Base-by-base conservation (phyloP, 495 filamentous ascomycete genomes). In the Aspergillus coremiiformis region DNA sequence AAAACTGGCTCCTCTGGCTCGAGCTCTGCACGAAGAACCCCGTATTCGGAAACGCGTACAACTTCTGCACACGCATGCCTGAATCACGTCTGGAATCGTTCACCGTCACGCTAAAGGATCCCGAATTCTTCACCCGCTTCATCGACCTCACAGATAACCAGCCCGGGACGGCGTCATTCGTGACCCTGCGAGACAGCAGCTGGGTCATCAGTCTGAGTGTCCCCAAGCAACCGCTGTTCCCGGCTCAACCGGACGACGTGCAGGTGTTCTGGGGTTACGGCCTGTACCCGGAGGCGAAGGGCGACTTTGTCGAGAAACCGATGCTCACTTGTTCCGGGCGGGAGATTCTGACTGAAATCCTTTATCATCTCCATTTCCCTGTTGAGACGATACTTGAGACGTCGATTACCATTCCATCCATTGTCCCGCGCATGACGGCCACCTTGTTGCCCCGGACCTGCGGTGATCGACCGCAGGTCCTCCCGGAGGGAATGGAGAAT, bases 181-280 rank as follows among this genome's bases (percentile, higher is more conserved):
- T 73, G 19, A 70, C 67, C 2, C 56, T 73, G 26, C 62, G 62
- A 39, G 64, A 72, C 44, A 64, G 61, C 49, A 52, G 54, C 14
- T 75, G 72, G 72, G 44, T 70, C 3, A 47, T 75, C 26, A 64
- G 51, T 35, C 63, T 73, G 27, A 60, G 61, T 8, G 54, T 73
- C 19, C 68, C 70, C 10, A 51, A 63, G 20, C 73, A 76, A 45
- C 73, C 73, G 0, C 52, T 72, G 12, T 71, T 74, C 53, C 47
- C 63, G 1, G 54, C 58, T 33, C 71, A 74, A 45, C 62, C 69
- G 0, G 20, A 44, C 33, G 14, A 52, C 6, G 51, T 66, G 8
- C 55, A 68, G 7, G 66, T 71, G 1, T 47, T 68, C 44, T 74
- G 68, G 70, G 73, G 72, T 9, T 73, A 74, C 39, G 69, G 66